Base-by-base conservation (phyloP, 768 basidiomycete species). In the Lentinula guzmanii region DNA sequence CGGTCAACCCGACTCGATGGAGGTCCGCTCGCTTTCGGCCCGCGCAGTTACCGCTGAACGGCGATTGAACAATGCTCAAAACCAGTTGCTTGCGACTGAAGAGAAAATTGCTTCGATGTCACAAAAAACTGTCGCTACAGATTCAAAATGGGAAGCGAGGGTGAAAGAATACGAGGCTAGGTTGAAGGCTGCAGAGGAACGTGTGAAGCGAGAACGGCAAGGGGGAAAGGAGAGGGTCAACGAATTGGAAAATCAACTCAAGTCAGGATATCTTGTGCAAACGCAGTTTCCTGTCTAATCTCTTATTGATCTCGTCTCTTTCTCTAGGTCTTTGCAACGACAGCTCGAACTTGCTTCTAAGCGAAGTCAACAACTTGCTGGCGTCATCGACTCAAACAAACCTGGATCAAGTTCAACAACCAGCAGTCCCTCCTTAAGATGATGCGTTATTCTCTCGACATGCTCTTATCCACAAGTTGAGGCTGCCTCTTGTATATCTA, bases 111-210 rank as follows among this genome's bases (percentile, higher is more conserved):
- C 88, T 1, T 72, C 77, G 43, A 81, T 91, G 74, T 89, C 88
- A 65, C 80, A 86, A 74, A 90, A 87, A 77, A 90, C 82, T 41
- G 76, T 79, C 0, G 77, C 76, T 0, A 89, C 91, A 0, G 95
- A 97, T 66, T 77, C 76, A 57, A 96, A 95, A 72, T 98, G 95
- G 94, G 95, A 95, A 68, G 92, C 89, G 0, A 80, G 95, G n/a
- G 91, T 98, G 50, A 89, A 87, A 72, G 95, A 98, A 73, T 95
- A 95, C 67, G 93, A 97, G 74, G 70, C 83, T 13, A 76, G 91
- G 16, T 69, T 95, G 64, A 87, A 86, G 71, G 85, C 86, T 0
- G 92, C 92, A 0, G 93, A 94, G 68, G 95, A 98, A 78, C 87
- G 86, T 70, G 86, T 93, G 65, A 98, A 98, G 80, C 81, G 93